Percentiles rank a stretch among this genome's conserved stretches.
Evolutionary conservation across 2,329 filamentous ascomycete genomes (phyloP).

Genomic region (Fusarium anthophilum): DNA sequence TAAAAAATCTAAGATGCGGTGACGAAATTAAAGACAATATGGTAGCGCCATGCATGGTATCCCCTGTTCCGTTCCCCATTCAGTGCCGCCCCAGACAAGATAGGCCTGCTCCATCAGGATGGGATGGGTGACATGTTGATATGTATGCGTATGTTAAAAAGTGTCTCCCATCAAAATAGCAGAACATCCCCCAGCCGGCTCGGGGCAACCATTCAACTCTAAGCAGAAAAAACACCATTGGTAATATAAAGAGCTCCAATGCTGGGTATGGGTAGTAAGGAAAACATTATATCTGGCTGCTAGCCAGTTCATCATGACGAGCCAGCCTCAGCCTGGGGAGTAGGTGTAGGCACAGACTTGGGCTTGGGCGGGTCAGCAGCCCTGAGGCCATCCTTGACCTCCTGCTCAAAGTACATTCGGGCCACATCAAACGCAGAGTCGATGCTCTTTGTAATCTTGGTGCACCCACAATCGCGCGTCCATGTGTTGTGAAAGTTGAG

Average conservation of each 20-base stretch:
- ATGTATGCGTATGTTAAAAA: background rate
- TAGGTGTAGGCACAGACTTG: slow-evolving; percentile 4
- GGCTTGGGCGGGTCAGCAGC: background rate
- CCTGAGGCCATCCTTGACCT: slow-evolving; percentile 22
- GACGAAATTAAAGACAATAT: slow-evolving; percentile 28
- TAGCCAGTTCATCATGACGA: slow-evolving; percentile 18
- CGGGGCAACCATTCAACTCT: slow-evolving; percentile 5
- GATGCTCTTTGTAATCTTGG: slow-evolving; percentile 38
- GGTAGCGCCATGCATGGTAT: slow-evolving; percentile 23
- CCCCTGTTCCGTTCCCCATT: slow-evolving; percentile 23
- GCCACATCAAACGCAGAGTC: slow-evolving; percentile 37
- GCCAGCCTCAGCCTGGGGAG: slow-evolving; percentile 7
- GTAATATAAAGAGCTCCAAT: slow-evolving; percentile 12
- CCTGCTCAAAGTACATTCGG: slow-evolving; percentile 32
- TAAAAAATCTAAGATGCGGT: slow-evolving; percentile 22
- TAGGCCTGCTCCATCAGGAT: slow-evolving; percentile 13
- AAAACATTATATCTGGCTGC: slow-evolving; percentile 16
- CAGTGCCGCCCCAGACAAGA: slow-evolving; percentile 5
- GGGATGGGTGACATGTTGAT: background rate
- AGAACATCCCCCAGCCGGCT: slow-evolving; percentile 23
- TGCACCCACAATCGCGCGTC: slow-evolving; percentile 41
- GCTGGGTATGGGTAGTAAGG: slow-evolving; percentile 5
- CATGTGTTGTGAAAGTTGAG: slow-evolving; percentile 45
- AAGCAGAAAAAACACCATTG: slow-evolving; percentile 20
- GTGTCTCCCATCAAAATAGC: slow-evolving; percentile 1